A percentile compares a stretch with the other conserved stretches of the same genome.
Conservation (phyloP, 108 stramenopile genomes). For the Ochromonas danica region DNA sequence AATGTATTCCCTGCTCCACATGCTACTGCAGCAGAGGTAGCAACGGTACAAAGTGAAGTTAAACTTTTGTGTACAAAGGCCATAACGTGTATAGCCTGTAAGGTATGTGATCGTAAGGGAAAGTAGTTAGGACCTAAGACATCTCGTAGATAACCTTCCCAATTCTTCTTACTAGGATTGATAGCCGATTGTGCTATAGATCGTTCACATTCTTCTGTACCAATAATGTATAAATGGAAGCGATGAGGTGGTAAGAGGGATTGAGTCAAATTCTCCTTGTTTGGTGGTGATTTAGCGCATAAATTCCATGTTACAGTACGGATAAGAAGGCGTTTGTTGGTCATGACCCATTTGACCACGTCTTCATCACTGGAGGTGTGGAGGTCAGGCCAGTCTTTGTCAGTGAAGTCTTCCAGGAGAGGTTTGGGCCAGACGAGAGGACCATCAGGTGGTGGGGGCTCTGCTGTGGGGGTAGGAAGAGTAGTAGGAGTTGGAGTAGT, state of each 20-base stretch:
- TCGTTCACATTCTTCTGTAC: slow-evolving; percentile 63
- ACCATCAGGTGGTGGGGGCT: neutral
- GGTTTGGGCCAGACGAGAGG: slow-evolving; percentile 5
- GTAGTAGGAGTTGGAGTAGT: too few species aligned
- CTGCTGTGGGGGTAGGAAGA: too few species aligned
- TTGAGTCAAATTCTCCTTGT: neutral
- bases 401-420: neutral
- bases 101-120: slow-evolving; percentile 55
- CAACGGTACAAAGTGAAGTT: neutral
- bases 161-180: slow-evolving; percentile 51
- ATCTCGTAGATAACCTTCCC: slow-evolving; percentile 46
- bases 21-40: slow-evolving; percentile 35
- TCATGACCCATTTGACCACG: neutral
- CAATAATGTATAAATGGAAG: slow-evolving; percentile 53
- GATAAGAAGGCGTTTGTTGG: slow-evolving; percentile 2
- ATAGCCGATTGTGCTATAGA: slow-evolving; percentile 57
- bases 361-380: neutral
- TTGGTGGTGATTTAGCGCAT: slow-evolving; percentile 20
- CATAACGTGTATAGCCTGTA: slow-evolving; percentile 54
- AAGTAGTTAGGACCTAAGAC: slow-evolving; percentile 52
- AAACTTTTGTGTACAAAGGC: slow-evolving; percentile 33
- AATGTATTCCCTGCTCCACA: slow-evolving; percentile 37
- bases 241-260: neutral
- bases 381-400: slow-evolving; percentile 3
- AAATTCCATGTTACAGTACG: slow-evolving; percentile 33